These are phyloP conservation scores for Candida labiduridarum DNA, from an alignment of 1,139 yeast species.

Conservation along the genomic window DNA sequence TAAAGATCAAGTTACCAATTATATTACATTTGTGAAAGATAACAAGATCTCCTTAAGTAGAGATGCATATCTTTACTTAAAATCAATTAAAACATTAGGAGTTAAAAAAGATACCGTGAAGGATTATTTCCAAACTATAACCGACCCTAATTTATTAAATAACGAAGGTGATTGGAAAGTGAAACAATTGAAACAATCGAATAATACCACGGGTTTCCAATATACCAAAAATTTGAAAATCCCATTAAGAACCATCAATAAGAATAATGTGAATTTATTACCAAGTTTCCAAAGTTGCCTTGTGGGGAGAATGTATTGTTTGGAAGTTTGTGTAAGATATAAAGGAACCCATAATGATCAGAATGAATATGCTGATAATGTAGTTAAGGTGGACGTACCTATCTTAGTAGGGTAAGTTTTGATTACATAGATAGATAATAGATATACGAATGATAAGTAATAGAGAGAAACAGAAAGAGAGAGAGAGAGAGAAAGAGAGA, in stretches of 20 bases:
- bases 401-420: slow-evolving; percentile 37
- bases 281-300: slow-evolving; percentile 50
- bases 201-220: slow-evolving; percentile 15
- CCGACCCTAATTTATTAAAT: slow-evolving; percentile 24
- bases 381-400: slow-evolving; percentile 43
- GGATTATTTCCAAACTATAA: slow-evolving; percentile 36
- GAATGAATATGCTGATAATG: slow-evolving; percentile 38
- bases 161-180: slow-evolving; percentile 34
- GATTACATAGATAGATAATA: neutral
- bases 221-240: slow-evolving; percentile 35
- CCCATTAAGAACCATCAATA: slow-evolving; percentile 37
- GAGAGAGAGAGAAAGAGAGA: neutral
- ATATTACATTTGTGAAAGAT: slow-evolving; percentile 37
- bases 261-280: slow-evolving; percentile 41
- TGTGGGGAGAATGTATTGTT: slow-evolving; percentile 44
- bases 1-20: slow-evolving; percentile 38
- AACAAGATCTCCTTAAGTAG: slow-evolving; percentile 37
- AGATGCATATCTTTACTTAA: slow-evolving; percentile 39
- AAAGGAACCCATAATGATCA: slow-evolving; percentile 42
- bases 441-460: no score
- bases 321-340: slow-evolving; percentile 41
- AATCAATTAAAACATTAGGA: slow-evolving; percentile 41
- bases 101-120: slow-evolving; percentile 45
- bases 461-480: neutral
- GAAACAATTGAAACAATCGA: slow-evolving; percentile 18